phyloP scores from a whole-genome alignment of 129 eudicot species.

The Flaveria ramosissima region DNA sequence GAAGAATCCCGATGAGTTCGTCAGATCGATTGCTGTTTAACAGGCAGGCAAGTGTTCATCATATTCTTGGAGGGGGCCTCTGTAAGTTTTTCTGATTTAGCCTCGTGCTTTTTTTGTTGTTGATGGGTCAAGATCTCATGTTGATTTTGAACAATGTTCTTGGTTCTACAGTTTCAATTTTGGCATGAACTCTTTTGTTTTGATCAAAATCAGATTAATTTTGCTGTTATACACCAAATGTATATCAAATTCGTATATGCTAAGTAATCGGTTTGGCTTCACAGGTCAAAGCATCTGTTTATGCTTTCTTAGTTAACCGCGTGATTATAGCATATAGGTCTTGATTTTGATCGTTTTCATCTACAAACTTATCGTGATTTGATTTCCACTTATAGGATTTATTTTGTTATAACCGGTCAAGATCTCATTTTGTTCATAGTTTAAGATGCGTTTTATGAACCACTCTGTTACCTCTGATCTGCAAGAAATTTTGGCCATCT shows the following conservation, averaged over 20 bases:
- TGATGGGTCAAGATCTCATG: constrained; percentile 27
- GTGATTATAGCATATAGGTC: too few relatives aligned
- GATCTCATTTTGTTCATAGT: constrained; percentile 25
- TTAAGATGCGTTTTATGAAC: background rate
- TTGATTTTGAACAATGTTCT: constrained; percentile 25
- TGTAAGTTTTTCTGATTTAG: constrained; percentile 44
- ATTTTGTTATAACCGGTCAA: background rate
- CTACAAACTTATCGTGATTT: background rate
- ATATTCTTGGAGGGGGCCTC: constrained; percentile 75
- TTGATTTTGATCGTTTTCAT: background rate
- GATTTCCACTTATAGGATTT: background rate
- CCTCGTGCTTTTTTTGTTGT: constrained; percentile 5
- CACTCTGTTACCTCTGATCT: too few relatives aligned
- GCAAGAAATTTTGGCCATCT: too few relatives aligned
- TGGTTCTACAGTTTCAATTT: background rate
- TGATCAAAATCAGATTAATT: background rate
- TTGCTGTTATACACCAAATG: background rate
- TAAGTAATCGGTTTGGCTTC: background rate
- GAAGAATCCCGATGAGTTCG: constrained; percentile 47
- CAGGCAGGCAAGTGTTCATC: constrained; percentile 66
- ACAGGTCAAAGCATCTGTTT: background rate
- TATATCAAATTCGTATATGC: background rate
- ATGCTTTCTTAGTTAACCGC: background rate
- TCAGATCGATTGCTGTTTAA: constrained; percentile 59
- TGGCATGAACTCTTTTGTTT: background rate